Percentiles rank a stretch among this genome's conserved stretches.
Conservation (phyloP, 2,329 filamentous ascomycete species). For the Diaporthe citri region DNA sequence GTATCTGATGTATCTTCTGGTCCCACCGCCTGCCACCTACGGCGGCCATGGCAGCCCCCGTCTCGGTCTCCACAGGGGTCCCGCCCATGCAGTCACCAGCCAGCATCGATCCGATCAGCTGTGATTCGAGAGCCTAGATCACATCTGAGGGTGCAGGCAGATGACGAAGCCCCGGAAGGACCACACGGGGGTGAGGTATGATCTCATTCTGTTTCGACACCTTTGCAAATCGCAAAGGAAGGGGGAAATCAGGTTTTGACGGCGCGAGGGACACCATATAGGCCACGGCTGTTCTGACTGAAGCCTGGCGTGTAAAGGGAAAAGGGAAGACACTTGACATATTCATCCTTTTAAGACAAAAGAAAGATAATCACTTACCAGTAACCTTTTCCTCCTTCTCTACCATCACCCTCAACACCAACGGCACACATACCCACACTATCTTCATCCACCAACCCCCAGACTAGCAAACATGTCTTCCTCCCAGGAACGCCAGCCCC, state of each 20-base stretch:
- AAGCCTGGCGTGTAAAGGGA: background rate
- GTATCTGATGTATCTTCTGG: constrained; percentile 34
- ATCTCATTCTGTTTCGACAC: constrained; percentile 37
- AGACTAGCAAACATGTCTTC: constrained; percentile 45
- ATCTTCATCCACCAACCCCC: constrained; percentile 38
- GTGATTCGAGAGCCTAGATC: constrained; percentile 24
- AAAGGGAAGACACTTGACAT: background rate
- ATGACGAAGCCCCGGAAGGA: constrained; percentile 32
- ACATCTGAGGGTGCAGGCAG: constrained; percentile 22
- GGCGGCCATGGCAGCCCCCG: constrained; percentile 17
- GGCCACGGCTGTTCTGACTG: constrained; percentile 5
- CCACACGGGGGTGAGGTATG: constrained; percentile 34
- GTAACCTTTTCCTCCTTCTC: background rate
- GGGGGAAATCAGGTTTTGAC: constrained; percentile 39
- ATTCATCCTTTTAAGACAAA: constrained; percentile 12
- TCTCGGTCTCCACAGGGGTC: constrained; percentile 17
- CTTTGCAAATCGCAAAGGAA: background rate
- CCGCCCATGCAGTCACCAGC: constrained; percentile 37
- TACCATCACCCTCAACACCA: constrained; percentile 4
- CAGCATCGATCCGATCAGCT: constrained; percentile 32
- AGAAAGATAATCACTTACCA: constrained; percentile 8
- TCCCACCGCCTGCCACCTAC: background rate
- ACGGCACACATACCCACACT: constrained; percentile 28
- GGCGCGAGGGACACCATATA: constrained; percentile 23
- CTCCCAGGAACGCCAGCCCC: constrained; percentile 50